Evolutionary conservation across 1,139 yeast genomes (phyloP).

Genomic region (Pichia norvegensis): DNA sequence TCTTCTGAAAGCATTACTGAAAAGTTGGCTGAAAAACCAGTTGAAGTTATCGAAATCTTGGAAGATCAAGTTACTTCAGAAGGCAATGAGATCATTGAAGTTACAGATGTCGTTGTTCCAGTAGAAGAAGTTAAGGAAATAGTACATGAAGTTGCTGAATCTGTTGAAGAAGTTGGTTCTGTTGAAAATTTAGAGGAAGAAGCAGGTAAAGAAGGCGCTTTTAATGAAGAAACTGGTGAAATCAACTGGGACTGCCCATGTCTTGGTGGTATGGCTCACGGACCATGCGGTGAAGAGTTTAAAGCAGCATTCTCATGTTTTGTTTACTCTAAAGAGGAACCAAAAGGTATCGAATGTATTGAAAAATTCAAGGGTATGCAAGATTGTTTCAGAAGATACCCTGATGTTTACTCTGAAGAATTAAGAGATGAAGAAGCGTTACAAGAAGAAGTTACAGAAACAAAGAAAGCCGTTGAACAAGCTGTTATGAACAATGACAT

Average conservation of each 20-base stretch:
- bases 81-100: conserved; percentile 6
- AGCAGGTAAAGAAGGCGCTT: conserved; percentile 43
- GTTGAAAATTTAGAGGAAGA: conserved; percentile 11
- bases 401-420: conserved; percentile 92
- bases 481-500: conserved; percentile 17
- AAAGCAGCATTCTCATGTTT: conserved; percentile 95
- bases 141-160: conserved; percentile 4
- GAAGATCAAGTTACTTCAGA: not conserved
- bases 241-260: conserved; percentile 99
- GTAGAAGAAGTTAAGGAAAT: conserved; percentile 1
- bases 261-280: conserved; percentile 97
- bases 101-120: not conserved
- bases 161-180: conserved; percentile 7
- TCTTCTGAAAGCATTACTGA: not conserved
- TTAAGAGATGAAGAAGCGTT: conserved; percentile 63
- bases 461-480: conserved; percentile 15
- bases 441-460: conserved; percentile 12
- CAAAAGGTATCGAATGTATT: conserved; percentile 95
- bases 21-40: conserved; percentile 6
- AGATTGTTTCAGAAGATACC: conserved; percentile 85
- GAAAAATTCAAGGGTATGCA: conserved; percentile 91
- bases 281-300: conserved; percentile 98
- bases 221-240: conserved; percentile 95
- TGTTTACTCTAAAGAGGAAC: conserved; percentile 90
- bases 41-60: conserved; percentile 12